These are phyloP conservation scores for Hysterium pulicare DNA, from an alignment of 2,329 filamentous ascomycete genomes.

Conservation along the genomic window DNA sequence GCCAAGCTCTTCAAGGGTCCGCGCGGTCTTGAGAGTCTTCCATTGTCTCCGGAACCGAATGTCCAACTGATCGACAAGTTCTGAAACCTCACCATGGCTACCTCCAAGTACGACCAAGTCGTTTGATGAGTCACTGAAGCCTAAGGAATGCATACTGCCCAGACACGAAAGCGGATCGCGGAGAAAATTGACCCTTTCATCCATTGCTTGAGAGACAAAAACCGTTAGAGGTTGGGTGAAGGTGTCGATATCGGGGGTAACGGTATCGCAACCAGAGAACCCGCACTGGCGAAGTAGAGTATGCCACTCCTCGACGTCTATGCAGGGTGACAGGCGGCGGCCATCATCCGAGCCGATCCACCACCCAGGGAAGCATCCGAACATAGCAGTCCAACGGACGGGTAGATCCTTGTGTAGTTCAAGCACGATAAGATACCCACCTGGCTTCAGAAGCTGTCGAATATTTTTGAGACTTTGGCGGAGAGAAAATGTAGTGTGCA, in stretches of 20 bases:
- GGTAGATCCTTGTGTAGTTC: background rate
- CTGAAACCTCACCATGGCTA: background rate
- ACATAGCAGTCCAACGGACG: background rate
- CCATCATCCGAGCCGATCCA: background rate
- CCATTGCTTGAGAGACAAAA: background rate
- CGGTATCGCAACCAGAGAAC: background rate
- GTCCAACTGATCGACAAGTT: background rate
- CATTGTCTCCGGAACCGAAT: background rate
- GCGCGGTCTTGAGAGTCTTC: background rate
- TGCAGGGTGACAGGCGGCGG: background rate
- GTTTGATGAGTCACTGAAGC: background rate
- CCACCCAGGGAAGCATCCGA: background rate
- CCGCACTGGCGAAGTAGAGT: background rate
- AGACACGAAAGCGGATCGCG: background rate
- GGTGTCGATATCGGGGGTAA: background rate
- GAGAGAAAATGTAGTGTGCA: background rate
- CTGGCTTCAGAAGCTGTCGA: background rate
- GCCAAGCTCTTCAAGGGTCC: background rate
- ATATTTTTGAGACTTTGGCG: background rate
- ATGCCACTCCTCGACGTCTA: background rate
- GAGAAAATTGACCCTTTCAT: background rate
- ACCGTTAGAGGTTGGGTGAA: background rate
- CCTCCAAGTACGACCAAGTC: background rate
- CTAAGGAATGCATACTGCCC: background rate
- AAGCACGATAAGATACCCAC: background rate